Base-by-base conservation (phyloP, 495 filamentous ascomycete species). In the Filosporella fistucella region DNA sequence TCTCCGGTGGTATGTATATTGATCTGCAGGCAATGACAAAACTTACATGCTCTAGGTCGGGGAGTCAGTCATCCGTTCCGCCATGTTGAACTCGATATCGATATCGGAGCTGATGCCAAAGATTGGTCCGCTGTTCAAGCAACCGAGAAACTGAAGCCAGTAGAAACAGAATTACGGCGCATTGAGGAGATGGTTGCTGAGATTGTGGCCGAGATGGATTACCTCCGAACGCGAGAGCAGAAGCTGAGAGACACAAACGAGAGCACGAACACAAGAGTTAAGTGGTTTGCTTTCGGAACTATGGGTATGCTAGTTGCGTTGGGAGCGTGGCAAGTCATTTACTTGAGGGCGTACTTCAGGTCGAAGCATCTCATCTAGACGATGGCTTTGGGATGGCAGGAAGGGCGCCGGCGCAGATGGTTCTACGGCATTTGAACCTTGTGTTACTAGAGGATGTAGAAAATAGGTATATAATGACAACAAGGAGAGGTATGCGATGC, bases 41-140 rank as follows among this genome's bases (percentile, higher is more conserved):
- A 36, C 51, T 46, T n/a, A 51, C 36, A 22, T 16, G 5, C 58
- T 55, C 13, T 55, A 56, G 62, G 48, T 50, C 61, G 56, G 44
- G 51, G 57, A 39, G 65, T 68, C 35, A 63, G 73, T 38, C 82
- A 84, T 65, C 85, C 85, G 37, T 68, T 64, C 52, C 89, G 91
- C 37, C 75, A 85, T 62, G 74, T 98, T 57, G 93, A 97, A 68
- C 88, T 98, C 56, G 93, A 98, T 63, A 88, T 98, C 71, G 93
- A 98, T 63, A 97, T 98, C 59, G 93, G 93, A 51, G 93, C 93
- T 68, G 93, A 98, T 60, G 93, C 93, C 45, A 91, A 93, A 65
- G 93, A 98, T 72, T 98, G 93, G 93, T 89, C 85, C 44, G 90
- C 87, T 55, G 91, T 97, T 61, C 94, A 97, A 69, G 88, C 86